These are phyloP conservation scores for Floccularia luteovirens DNA, from an alignment of 768 basidiomycete genomes.

Conservation along the genomic window DNA sequence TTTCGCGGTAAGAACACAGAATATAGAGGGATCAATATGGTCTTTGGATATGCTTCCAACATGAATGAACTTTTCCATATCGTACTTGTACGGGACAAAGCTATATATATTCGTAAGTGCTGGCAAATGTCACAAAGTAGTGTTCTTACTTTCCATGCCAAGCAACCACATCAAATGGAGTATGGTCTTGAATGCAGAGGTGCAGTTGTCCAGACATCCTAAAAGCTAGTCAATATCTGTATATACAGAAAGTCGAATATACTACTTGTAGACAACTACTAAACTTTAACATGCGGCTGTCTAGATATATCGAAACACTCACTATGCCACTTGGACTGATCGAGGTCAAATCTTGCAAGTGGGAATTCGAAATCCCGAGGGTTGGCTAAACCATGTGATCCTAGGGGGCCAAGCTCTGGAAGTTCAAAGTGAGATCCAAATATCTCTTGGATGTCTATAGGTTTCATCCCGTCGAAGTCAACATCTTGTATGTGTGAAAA, in stretches of 20 bases:
- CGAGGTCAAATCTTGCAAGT: slow-evolving; percentile 41
- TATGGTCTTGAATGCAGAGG: slow-evolving; percentile 49
- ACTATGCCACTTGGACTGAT: neutral
- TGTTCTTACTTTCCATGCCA: slow-evolving; percentile 53
- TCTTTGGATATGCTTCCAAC: slow-evolving; percentile 62
- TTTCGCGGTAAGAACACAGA: slow-evolving; percentile 60
- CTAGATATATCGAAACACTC: too few species aligned
- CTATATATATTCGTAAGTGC: slow-evolving; percentile 18
- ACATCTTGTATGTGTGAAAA: too few species aligned
- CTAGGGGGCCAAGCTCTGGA: slow-evolving; percentile 60
- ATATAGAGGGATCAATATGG: slow-evolving; percentile 64
- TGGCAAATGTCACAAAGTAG: neutral
- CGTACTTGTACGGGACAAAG: slow-evolving; percentile 64
- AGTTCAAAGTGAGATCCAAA: slow-evolving; percentile 57
- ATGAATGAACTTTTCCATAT: slow-evolving; percentile 52
- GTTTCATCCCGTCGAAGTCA: too few species aligned
- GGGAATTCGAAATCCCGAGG: slow-evolving; percentile 58
- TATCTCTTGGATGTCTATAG: slow-evolving; percentile 52
- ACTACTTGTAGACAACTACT: slow-evolving; percentile 1
- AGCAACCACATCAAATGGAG: slow-evolving; percentile 67
- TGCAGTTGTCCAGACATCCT: slow-evolving; percentile 51
- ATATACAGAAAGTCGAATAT: too few species aligned
- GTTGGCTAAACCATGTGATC: slow-evolving; percentile 60
- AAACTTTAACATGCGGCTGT: too few species aligned
- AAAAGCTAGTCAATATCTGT: too few species aligned